Evolutionary conservation across 2,329 filamentous ascomycete genomes (phyloP), one percentile per base, ranked within the genome.

Genomic region (Plenodomus tracheiphilus): DNA sequence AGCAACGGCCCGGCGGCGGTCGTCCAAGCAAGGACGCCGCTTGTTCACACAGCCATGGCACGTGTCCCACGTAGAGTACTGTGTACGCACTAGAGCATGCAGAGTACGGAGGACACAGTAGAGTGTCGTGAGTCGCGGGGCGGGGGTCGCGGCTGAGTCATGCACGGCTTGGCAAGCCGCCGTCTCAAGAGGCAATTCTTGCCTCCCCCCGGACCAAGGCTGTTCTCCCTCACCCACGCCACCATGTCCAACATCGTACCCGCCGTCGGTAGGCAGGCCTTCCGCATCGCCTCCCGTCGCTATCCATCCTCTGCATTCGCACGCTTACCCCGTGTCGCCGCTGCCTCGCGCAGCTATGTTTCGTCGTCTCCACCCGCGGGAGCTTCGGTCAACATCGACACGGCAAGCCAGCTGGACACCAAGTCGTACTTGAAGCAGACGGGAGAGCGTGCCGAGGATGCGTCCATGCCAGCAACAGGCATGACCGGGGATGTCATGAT

Each of bases 351-450:
- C 69, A 81, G 78, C 64, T 96, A 96, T 81, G 91, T 96, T 56
- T 88, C 90, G 21, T 87, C 92, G 77, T 87, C 89, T 53, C 91
- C 87, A 78, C 81, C 85, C 58, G 85, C 89, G 62, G 83, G 85
- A 73, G 90, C 91, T 42, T 90, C 91, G 70, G 88, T 96, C 66
- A 86, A 84, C 62, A 77, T 91, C 49, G 91, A 96, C 65, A 88
- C 87, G 10, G 86, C 91, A 51, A 92, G 96, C 74, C 89, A 88
- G 72, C 80, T 91, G 52, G 91, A 96, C 60, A 91, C 93, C 76
- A 88, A 88, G 72, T 85, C 88, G 25, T 94, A 96, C 58, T 67
- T 84, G 45, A 74, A 79, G 28, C 72, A 85, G 72, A 84, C 81
- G 8, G 83, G 83, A 22, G 71, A 78, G 47, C 69, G 74, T 41